Evolutionary conservation across 352 stramenopile genomes (phyloP), one percentile per base, ranked within the genome.

Genomic region (Blastocystis sp.): DNA sequence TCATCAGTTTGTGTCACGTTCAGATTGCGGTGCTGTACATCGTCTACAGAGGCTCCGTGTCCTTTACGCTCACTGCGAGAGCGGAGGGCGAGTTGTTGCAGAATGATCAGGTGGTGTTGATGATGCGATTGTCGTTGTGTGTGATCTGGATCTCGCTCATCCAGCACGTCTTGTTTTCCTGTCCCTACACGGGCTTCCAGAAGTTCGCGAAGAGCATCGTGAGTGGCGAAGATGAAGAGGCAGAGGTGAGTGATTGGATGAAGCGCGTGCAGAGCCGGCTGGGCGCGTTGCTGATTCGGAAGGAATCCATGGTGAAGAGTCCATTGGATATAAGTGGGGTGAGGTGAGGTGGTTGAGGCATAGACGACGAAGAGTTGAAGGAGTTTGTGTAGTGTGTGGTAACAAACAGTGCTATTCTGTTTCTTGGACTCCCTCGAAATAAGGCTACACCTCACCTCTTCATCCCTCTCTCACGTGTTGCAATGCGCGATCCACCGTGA

Each of bases 101-200:
- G 28, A 79, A 79, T 61, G 43, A 61, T 21, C 69, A 79, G 69
- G 69, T 79, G 19, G 43, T 61, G 69, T 7, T 79, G 17, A 79
- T 79, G 69, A 79, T 79, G 69, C 23, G 40, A 11, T 61, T 79
- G 45, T 61, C 69, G 52, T 34, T 79, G 21, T 79, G 69, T 61
- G 34, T 79, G 52, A 79, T 79, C 62, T 79, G 69, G 69, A 52
- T 79, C n/a, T 79, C 69, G 11, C 11, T 79, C 11, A 61, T 79
- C 4, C 69, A 79, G 52, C 69, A 79, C 14, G 19, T 79, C 23
- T 38, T 79, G 0, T 34, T 79, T 41, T 79, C 69, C 7, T 61
- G 14, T 23, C 43, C 69, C 14, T 34, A 34, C 28, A 34, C 28
- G 28, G 28, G 28, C 28, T 34, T 34, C 28, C 28, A 34, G 28